Evolutionary conservation across 306 rosid genomes (phyloP).

Genomic region (Vigna radiata): DNA sequence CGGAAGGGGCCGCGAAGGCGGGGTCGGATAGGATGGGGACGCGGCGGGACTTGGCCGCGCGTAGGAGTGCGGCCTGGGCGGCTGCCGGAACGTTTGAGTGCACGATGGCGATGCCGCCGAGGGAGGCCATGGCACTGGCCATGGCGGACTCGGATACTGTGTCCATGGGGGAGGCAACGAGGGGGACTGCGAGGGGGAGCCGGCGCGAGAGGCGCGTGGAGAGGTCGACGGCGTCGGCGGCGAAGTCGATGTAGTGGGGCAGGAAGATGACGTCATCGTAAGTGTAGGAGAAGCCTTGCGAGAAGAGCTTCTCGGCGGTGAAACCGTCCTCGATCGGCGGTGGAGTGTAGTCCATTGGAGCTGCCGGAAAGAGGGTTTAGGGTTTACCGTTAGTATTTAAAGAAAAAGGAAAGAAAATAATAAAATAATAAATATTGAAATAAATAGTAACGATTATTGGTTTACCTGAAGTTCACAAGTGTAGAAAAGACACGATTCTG

Average conservation of each 20-base stretch:
- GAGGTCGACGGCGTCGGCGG: slow-evolving; percentile 72
- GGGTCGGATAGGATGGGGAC: slow-evolving; percentile 75
- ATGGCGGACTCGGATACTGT: slow-evolving; percentile 80
- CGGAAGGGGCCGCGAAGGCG: slow-evolving; percentile 55
- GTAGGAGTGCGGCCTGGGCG: slow-evolving; percentile 64
- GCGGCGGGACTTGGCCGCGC: slow-evolving; percentile 74
- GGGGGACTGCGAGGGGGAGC: slow-evolving; percentile 64
- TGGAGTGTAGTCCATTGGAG: slow-evolving; percentile 48
- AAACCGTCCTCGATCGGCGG: slow-evolving; percentile 76
- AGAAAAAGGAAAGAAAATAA: background rate
- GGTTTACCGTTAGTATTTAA: background rate
- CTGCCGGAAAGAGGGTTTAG: slow-evolving; percentile 28
- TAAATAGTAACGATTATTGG: background rate
- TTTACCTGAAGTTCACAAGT: background rate
- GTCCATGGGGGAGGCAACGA: slow-evolving; percentile 97
- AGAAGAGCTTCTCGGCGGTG: slow-evolving; percentile 77
- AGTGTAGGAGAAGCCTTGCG: slow-evolving; percentile 84
- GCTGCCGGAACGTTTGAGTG: slow-evolving; percentile 65
- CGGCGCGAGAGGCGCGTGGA: slow-evolving; percentile 67
- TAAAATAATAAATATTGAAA: background rate
- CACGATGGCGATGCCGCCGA: slow-evolving; percentile 73
- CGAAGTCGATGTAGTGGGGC: slow-evolving; percentile 90
- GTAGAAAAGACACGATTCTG: background rate
- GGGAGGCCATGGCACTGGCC: slow-evolving; percentile 84
- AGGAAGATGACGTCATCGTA: slow-evolving; percentile 93